phyloP scores from a whole-genome alignment of 352 stramenopile genomes.

The Ochromonadaceae sp. region DNA sequence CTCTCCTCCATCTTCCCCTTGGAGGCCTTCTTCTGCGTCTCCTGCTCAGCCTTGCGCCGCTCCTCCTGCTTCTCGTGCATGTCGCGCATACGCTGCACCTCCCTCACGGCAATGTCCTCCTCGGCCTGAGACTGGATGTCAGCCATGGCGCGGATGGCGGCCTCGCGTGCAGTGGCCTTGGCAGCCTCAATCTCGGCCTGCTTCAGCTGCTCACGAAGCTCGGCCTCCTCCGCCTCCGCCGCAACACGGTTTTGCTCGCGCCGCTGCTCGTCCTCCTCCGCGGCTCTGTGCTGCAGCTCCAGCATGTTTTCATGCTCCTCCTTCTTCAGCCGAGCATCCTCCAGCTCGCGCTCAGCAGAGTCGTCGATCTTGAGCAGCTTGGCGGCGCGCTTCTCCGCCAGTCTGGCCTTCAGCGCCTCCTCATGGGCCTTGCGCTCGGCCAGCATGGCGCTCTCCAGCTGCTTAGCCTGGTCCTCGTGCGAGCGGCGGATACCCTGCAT shows the following conservation, averaged over 20 bases:
- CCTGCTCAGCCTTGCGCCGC: not conserved
- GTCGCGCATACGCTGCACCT: not conserved
- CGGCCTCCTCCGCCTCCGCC: not conserved
- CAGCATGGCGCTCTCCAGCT: not conserved
- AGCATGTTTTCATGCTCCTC: slow-evolving; percentile 1
- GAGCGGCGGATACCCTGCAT: not conserved
- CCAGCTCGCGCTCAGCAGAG: not conserved
- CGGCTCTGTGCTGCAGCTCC: not conserved
- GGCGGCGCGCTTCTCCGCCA: not conserved
- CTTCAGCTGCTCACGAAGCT: not conserved
- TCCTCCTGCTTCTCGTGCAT: not conserved
- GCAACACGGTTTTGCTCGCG: not conserved
- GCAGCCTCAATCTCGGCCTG: slow-evolving; percentile 1
- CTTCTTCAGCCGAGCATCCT: not conserved
- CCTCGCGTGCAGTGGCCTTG: not conserved
- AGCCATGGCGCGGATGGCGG: not conserved
- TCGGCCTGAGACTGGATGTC: not conserved
- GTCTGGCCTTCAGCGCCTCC: not conserved
- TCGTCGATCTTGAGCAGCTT: not conserved
- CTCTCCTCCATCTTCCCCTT: not conserved
- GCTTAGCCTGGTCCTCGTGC: not conserved
- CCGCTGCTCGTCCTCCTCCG: not conserved
- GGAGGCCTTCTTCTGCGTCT: not conserved
- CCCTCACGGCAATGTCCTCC: not conserved
- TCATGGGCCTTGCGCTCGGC: not conserved